These are phyloP conservation scores for Coix lacrymajobi DNA, from an alignment of 176 grass and related monocot species.

Conservation along the genomic window DNA sequence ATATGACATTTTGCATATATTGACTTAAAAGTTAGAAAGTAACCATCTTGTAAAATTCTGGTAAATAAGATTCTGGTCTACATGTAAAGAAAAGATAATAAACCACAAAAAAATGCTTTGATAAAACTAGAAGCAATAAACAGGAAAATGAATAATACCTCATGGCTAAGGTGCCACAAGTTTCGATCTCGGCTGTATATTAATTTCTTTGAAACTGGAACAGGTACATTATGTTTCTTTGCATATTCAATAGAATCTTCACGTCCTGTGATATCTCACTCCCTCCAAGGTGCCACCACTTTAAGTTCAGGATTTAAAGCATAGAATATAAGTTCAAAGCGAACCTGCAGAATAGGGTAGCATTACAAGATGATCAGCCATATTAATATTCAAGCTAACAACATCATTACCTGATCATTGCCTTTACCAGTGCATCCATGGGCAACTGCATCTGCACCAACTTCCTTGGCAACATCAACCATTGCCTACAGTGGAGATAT, in stretches of 20 bases:
- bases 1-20: background rate
- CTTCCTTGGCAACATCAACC: slow-evolving; percentile 96
- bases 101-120: background rate
- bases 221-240: slow-evolving; percentile 77
- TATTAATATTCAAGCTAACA: slow-evolving; percentile 21
- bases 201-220: slow-evolving; percentile 95
- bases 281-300: slow-evolving; percentile 98
- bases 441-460: slow-evolving; percentile 91
- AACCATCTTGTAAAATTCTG: background rate
- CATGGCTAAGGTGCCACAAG: slow-evolving; percentile 99
- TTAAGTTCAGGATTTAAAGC: slow-evolving; percentile 90
- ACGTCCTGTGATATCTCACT: slow-evolving; percentile 96
- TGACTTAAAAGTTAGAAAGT: background rate
- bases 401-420: slow-evolving; percentile 82
- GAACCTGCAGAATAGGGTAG: slow-evolving; percentile 61
- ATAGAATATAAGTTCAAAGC: slow-evolving; percentile 96
- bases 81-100: background rate
- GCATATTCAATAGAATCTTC: slow-evolving; percentile 99
- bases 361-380: slow-evolving; percentile 30
- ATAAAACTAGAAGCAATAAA: background rate
- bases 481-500: slow-evolving; percentile 62
- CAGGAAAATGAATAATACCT: slow-evolving; percentile 47
- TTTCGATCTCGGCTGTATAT: slow-evolving; percentile 98
- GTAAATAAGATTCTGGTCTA: background rate
- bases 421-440: slow-evolving; percentile 99